Evolutionary conservation across 1,139 yeast genomes (phyloP).

Genomic region (Debaryomycetaceae sp.): DNA sequence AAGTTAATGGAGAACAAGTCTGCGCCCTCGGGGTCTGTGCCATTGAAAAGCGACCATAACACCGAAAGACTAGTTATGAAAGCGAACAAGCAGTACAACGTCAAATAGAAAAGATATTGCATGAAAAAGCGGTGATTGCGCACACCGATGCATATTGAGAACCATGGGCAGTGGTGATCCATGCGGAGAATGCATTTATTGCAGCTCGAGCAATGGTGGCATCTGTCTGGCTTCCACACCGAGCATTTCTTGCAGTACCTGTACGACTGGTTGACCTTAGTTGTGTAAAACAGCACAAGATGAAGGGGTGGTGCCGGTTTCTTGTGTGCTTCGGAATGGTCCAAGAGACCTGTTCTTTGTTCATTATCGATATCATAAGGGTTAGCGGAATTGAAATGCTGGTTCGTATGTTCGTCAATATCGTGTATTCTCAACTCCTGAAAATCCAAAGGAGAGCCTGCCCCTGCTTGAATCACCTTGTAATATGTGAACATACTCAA

Average conservation of each 20-base stretch:
- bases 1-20: conserved; percentile 56
- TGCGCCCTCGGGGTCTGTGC: conserved; percentile 28
- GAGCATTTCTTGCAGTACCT: conserved; percentile 58
- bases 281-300: conserved; percentile 15
- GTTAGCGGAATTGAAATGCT: conserved; percentile 8
- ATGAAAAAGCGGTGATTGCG: conserved; percentile 74
- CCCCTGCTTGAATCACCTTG: conserved; percentile 54
- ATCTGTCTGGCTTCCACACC: conserved; percentile 91
- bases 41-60: conserved; percentile 50
- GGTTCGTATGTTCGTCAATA: conserved; percentile 7
- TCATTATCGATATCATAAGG: conserved; percentile 9
- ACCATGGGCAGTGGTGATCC: conserved; percentile 99
- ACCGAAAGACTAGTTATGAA: conserved; percentile 37
- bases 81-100: conserved; percentile 43
- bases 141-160: conserved; percentile 66
- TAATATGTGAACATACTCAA: conserved; percentile 45
- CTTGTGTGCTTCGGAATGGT: conserved; percentile 6
- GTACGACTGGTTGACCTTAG: conserved; percentile 7
- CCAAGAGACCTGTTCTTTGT: conserved; percentile 4
- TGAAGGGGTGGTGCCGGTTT: conserved; percentile 15
- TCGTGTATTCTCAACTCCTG: conserved; percentile 19
- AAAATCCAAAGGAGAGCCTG: conserved; percentile 59
- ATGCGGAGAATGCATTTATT: conserved; percentile 67
- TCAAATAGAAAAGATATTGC: conserved; percentile 64
- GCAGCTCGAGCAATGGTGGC: conserved; percentile 84